Conservation (phyloP, 2,329 filamentous ascomycete genomes). For the Claviceps maximensis region DNA sequence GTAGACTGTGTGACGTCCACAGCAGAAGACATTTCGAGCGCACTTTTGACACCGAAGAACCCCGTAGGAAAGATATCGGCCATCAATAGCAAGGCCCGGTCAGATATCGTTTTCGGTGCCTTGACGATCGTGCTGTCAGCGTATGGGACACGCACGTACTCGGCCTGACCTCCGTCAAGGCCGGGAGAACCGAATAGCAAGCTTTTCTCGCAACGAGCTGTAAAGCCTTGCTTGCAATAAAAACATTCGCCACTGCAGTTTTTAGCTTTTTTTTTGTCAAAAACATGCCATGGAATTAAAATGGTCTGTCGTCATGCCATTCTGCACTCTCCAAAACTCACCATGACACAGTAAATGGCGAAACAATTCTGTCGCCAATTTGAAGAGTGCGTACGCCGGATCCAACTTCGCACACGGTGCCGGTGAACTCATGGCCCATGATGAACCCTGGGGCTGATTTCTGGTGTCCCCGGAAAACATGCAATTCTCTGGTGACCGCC, state of each 20-base stretch:
- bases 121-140: slow-evolving; percentile 72
- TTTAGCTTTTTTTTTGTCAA: background rate
- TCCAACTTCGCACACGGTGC: slow-evolving; percentile 56
- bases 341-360: slow-evolving; percentile 75
- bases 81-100: slow-evolving; percentile 72
- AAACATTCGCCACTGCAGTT: slow-evolving; percentile 50
- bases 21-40: slow-evolving; percentile 47
- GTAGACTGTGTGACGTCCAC: slow-evolving; percentile 37
- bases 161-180: slow-evolving; percentile 69
- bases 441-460: slow-evolving; percentile 49
- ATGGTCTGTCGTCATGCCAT: background rate
- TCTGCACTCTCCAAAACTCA: slow-evolving; percentile 22
- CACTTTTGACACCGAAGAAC: slow-evolving; percentile 71
- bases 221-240: slow-evolving; percentile 66
- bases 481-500: slow-evolving; percentile 51
- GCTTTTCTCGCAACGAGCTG: slow-evolving; percentile 61
- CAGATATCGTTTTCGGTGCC: slow-evolving; percentile 52
- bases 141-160: slow-evolving; percentile 68
- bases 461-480: slow-evolving; percentile 75
- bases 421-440: slow-evolving; percentile 82
- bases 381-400: slow-evolving; percentile 53
- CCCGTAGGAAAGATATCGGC: slow-evolving; percentile 86
- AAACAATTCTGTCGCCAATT: slow-evolving; percentile 66
- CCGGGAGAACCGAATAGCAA: slow-evolving; percentile 55
- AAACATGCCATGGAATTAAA: background rate